phyloP scores from a whole-genome alignment of 2,329 filamentous ascomycete species.

The Colletotrichum navitas region DNA sequence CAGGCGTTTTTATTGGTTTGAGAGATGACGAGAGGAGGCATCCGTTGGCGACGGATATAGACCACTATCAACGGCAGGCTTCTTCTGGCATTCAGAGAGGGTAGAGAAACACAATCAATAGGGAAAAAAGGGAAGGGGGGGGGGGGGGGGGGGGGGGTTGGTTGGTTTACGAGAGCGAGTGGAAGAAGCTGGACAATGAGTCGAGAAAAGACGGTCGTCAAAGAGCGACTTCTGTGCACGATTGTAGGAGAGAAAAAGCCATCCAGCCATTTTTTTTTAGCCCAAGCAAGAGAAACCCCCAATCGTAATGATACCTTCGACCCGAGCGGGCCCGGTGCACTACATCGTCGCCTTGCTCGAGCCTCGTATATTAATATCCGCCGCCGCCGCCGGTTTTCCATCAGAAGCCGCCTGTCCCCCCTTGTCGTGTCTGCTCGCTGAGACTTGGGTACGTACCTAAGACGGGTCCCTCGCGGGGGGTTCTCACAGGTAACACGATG shows the following conservation, averaged over 20 bases:
- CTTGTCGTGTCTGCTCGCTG: no score
- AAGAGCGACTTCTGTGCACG: background rate
- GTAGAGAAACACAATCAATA: background rate
- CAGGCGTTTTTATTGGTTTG: slow-evolving; percentile 1
- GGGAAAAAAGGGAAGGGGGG: background rate
- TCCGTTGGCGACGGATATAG: background rate
- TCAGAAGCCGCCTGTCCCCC: background rate
- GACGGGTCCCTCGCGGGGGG: no score
- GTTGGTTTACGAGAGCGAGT: no score
- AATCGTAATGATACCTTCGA: slow-evolving; percentile 16
- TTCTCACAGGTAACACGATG: no score
- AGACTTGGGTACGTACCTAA: no score
- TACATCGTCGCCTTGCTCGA: background rate
- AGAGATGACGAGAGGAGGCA: background rate
- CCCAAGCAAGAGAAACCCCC: background rate
- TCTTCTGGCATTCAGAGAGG: background rate
- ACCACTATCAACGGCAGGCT: slow-evolving; percentile 1
- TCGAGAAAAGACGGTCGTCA: background rate
- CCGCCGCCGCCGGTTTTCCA: background rate
- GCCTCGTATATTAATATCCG: background rate
- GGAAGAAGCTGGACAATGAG: background rate
- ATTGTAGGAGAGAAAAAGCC: slow-evolving; percentile 3
- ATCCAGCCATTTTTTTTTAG: background rate
- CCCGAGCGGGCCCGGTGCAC: background rate
- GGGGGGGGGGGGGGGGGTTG: no score